phyloP scores from a whole-genome alignment of 2,329 filamentous ascomycete species.

The Beauveria pseudobassiana region DNA sequence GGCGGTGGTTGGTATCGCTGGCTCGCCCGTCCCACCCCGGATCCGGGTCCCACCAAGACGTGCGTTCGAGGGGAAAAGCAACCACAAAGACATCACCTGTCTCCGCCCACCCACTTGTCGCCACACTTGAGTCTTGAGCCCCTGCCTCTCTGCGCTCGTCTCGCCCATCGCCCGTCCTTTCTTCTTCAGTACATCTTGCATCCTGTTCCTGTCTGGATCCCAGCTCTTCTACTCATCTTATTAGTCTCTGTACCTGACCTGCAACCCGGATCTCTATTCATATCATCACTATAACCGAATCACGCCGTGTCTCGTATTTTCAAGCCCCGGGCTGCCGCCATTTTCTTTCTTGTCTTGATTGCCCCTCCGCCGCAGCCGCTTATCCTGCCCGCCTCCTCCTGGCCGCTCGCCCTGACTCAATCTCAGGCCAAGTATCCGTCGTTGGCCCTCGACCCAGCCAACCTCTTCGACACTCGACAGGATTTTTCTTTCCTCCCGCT shows the following conservation, averaged over 20 bases:
- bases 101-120: conserved; percentile 17
- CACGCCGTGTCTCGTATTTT: background rate
- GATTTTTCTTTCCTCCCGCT: background rate
- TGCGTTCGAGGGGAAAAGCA: conserved; percentile 24
- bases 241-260: conserved; percentile 4
- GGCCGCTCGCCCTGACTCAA: conserved; percentile 7
- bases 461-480: conserved; percentile 2
- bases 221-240: background rate
- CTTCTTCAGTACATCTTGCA: conserved; percentile 7
- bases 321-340: background rate
- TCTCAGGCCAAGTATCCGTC: conserved; percentile 3
- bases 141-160: conserved; percentile 7
- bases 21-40: conserved; percentile 18
- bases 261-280: background rate
- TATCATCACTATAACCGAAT: background rate
- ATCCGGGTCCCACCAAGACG: conserved; percentile 28
- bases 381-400: conserved; percentile 8
- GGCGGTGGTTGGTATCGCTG: conserved; percentile 9
- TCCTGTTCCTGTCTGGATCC: conserved; percentile 3
- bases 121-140: conserved; percentile 10
- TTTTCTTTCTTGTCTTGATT: background rate
- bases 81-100: conserved; percentile 25
- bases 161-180: background rate
- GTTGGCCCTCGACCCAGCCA: conserved; percentile 9
- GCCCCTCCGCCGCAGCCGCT: background rate